Evolutionary conservation across 2,329 filamentous ascomycete species (phyloP), one percentile per base, ranked within the genome.

Genomic region (Neodidymelliopsis sp.): DNA sequence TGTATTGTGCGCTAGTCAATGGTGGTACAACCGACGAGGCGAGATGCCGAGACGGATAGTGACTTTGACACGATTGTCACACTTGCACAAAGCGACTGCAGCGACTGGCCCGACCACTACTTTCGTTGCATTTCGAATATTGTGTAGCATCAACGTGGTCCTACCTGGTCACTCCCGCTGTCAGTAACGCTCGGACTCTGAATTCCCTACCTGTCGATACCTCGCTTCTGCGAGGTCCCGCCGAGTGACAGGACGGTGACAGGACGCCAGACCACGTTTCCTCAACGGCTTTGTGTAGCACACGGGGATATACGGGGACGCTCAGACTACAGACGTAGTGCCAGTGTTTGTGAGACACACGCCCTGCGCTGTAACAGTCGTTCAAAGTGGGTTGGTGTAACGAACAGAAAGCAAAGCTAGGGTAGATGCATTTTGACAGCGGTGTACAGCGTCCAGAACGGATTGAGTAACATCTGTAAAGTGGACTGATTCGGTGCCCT

Each of bases 291-390:
- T 54, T 34, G 48, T 60, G 34, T 50, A 53, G n/a, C 48, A 56
- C 45, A 47, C 42, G 51, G 58, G 49, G 57, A 53, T 48, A 25
- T 18, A 47, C 42, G 51, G 58, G 49, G 57, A 53, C 47, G 20
- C 15, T 40, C 61, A 58, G 61, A 53, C 59, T 56, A 45, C 39
- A 62, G 44, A 54, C 46, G 50, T 49, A 44, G 33, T 54, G 36
- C 49, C 40, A 45, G 42, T 65, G 60, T 48, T n/a, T 51, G 66
- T 70, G 52, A 46, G 39, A 69, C 62, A 55, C 62, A 53, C 54
- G 62, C 59, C 50, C 59, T 69, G 68, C 54, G 54, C 61, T 68
- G 67, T 61, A 67, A 68, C 64, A 60, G 60, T 68, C 53, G 61
- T 46, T 55, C 28, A 45, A 57, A 56, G 57, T 62, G 57, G 64